A percentile compares a stretch with the other conserved stretches of the same genome.
Conservation (phyloP, 306 rosid genomes). For the Citrullus mucosospermus region DNA sequence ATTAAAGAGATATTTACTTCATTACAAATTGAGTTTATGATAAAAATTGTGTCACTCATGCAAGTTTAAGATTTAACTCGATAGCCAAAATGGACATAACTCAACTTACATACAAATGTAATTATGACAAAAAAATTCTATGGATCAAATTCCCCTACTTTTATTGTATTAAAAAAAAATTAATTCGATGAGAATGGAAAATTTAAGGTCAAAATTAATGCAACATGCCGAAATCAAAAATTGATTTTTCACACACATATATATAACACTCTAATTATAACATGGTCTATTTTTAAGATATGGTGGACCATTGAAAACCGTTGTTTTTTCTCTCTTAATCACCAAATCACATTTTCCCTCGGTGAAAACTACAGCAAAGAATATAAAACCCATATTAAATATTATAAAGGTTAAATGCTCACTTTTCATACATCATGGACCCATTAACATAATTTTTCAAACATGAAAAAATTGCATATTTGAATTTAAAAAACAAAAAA, state of each 20-base stretch:
- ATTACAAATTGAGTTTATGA: background rate
- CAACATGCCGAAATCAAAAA: too few relatives aligned
- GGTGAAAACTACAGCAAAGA: background rate
- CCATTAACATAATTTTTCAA: background rate
- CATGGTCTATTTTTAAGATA: background rate
- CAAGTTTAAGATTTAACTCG: background rate
- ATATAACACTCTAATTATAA: background rate
- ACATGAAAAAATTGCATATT: background rate
- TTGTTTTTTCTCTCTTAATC: background rate
- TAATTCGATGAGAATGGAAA: too few relatives aligned
- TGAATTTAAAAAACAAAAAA: background rate
- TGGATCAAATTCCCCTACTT: too few relatives aligned
- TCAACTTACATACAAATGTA: too few relatives aligned
- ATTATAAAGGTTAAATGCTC: background rate
- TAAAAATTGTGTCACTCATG: background rate
- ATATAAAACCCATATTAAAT: background rate
- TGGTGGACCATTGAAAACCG: background rate
- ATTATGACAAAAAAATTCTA: too few relatives aligned
- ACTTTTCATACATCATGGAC: background rate
- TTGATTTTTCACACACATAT: too few relatives aligned
- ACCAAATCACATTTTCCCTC: background rate
- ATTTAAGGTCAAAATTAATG: too few relatives aligned
- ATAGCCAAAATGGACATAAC: too few relatives aligned
- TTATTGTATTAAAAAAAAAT: too few relatives aligned
- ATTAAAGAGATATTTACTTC: too few relatives aligned